These are phyloP conservation scores for Macrolepiota albuminosa DNA, from an alignment of 768 basidiomycete genomes.

Conservation along the genomic window DNA sequence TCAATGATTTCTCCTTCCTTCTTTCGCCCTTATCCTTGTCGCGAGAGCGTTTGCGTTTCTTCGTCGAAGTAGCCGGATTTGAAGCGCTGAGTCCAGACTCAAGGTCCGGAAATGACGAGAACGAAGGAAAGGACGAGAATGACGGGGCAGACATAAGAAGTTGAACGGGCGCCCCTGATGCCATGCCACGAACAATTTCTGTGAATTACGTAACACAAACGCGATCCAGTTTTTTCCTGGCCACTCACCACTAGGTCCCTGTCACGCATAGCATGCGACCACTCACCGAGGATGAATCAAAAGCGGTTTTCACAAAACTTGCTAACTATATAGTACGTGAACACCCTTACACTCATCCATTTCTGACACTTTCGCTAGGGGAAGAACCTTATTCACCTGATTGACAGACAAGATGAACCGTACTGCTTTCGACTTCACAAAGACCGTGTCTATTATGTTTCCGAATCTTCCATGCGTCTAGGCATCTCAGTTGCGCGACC, in stretches of 20 bases:
- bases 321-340: slow-evolving; percentile 89
- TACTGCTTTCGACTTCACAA: slow-evolving; percentile 95
- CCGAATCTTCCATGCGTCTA: slow-evolving; percentile 90
- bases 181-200: not conserved
- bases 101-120: slow-evolving; percentile 67
- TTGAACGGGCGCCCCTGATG: not conserved
- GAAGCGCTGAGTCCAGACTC: slow-evolving; percentile 37
- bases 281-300: slow-evolving; percentile 95
- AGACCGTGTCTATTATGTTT: slow-evolving; percentile 95
- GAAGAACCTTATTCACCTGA: slow-evolving; percentile 92
- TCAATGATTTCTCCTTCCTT: slow-evolving; percentile 15
- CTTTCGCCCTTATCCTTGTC: slow-evolving; percentile 23
- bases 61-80: slow-evolving; percentile 10
- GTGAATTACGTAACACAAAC: slow-evolving; percentile 10
- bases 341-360: not conserved
- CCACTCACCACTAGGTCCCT: not conserved
- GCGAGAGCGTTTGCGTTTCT: slow-evolving; percentile 15
- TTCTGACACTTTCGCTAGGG: slow-evolving; percentile 49
- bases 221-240: slow-evolving; percentile 6
- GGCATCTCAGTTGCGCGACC: slow-evolving; percentile 89
- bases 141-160: slow-evolving; percentile 48
- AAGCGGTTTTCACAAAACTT: slow-evolving; percentile 92
- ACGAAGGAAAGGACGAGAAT: slow-evolving; percentile 60
- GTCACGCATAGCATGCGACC: slow-evolving; percentile 66
- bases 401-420: slow-evolving; percentile 91